Evolutionary conservation across 1,284 basidiomycete species (phyloP).

Genomic region (Gyrodon tennesseensis): DNA sequence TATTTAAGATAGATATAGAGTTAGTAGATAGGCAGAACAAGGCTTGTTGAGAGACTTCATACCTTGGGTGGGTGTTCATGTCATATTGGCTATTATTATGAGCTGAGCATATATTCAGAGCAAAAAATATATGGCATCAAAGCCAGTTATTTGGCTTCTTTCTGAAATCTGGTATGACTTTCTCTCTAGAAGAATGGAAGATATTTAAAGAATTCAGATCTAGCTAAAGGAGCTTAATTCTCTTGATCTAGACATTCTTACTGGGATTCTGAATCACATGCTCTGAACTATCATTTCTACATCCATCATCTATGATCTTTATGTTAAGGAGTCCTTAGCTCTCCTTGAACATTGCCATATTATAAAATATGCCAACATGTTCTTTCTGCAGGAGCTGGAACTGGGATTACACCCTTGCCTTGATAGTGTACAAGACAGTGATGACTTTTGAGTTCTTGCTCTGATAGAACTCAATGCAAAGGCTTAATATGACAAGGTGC

Average conservation of each 20-base stretch:
- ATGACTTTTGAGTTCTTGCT: slow-evolving; percentile 4
- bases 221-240: slow-evolving; percentile 6
- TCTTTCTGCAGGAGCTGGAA: slow-evolving; percentile 28
- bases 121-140: slow-evolving; percentile 3
- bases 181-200: background rate
- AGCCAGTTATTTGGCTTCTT: slow-evolving; percentile 20
- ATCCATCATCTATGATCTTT: slow-evolving; percentile 6
- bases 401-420: no score
- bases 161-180: slow-evolving; percentile 22
- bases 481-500: background rate
- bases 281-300: slow-evolving; percentile 8
- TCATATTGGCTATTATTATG: no score
- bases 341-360: slow-evolving; percentile 15
- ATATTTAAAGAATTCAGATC: slow-evolving; percentile 17
- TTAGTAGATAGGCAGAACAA: slow-evolving; percentile 15
- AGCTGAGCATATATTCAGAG: no score
- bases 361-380: slow-evolving; percentile 5
- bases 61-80: no score
- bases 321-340: slow-evolving; percentile 24
- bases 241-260: slow-evolving; percentile 20
- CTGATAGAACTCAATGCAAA: slow-evolving; percentile 20
- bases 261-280: slow-evolving; percentile 25
- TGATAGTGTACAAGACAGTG: background rate
- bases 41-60: slow-evolving; percentile 6
- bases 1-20: slow-evolving; percentile 18